A percentile compares a stretch with the other conserved stretches of the same genome.
phyloP scores from a whole-genome alignment of 345 rosid species.

The Clausena lansium region DNA sequence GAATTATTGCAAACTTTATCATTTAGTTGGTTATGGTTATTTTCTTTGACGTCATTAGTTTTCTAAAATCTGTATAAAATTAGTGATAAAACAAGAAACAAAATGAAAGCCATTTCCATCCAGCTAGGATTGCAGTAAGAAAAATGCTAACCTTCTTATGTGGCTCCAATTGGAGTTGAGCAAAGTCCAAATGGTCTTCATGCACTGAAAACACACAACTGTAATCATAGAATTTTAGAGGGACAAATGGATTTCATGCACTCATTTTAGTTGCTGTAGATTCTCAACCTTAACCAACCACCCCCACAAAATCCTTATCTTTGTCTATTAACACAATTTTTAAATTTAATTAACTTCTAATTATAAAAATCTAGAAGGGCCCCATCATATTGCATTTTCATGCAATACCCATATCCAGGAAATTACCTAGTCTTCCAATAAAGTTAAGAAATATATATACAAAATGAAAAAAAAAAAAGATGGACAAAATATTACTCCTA shows the following conservation, averaged over 20 bases:
- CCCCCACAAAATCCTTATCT: not conserved
- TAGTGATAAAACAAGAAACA: not conserved
- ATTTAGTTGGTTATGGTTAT: not conserved
- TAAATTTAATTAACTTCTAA: not conserved
- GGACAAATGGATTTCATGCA: constrained; percentile 8
- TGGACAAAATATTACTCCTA: no score
- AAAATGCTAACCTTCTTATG: not conserved
- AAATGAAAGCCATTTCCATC: not conserved
- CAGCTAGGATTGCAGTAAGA: not conserved
- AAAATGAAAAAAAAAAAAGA: no score
- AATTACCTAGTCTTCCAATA: not conserved
- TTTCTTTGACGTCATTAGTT: not conserved
- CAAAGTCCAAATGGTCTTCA: not conserved
- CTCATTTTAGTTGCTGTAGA: not conserved
- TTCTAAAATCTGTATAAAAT: not conserved
- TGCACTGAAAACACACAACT: not conserved
- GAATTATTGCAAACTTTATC: not conserved
- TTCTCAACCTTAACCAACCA: not conserved
- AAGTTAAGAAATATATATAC: no score
- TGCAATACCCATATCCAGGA: not conserved
- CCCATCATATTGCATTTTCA: not conserved
- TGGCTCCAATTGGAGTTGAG: not conserved
- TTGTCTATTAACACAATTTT: not conserved
- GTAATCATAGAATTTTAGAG: not conserved
- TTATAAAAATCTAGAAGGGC: not conserved